A percentile compares a stretch with the other conserved stretches of the same genome.
Conservation (phyloP, 2,329 filamentous ascomycete species). For the Kalmusia sp. region DNA sequence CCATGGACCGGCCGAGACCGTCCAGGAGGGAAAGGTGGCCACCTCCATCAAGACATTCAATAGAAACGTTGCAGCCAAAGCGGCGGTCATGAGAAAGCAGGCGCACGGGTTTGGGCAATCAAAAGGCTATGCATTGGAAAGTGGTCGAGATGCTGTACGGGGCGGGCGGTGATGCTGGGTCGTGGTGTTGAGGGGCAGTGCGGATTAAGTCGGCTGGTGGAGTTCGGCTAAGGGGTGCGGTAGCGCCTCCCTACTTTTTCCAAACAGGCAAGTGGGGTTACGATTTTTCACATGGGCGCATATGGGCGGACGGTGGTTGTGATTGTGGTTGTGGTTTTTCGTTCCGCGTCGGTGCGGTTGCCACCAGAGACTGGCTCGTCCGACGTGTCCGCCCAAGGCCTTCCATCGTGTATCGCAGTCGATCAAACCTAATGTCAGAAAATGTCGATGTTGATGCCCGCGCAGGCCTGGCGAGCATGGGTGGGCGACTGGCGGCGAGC, state of each 20-base stretch:
- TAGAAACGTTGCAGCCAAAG: neutral
- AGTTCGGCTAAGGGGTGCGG: slow-evolving; percentile 25
- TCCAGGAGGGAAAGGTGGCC: slow-evolving; percentile 1
- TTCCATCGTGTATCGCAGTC: neutral
- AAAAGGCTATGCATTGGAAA: neutral
- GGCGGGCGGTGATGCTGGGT: slow-evolving; percentile 11
- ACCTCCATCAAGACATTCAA: neutral
- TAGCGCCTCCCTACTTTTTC: slow-evolving; percentile 18
- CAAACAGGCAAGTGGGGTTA: slow-evolving; percentile 38
- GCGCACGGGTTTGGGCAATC: neutral
- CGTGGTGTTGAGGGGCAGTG: slow-evolving; percentile 42
- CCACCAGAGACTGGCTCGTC: too few relatives aligned
- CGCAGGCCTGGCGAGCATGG: neutral
- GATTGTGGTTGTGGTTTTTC: neutral
- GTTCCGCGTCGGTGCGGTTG: neutral
- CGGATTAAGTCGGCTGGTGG: slow-evolving; percentile 22
- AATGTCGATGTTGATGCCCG: slow-evolving; percentile 1
- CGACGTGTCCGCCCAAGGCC: too few relatives aligned
- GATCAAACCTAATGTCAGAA: neutral
- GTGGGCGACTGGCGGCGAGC: neutral
- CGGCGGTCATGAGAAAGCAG: neutral
- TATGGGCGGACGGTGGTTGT: neutral
- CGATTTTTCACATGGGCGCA: slow-evolving; percentile 13
- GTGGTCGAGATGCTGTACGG: slow-evolving; percentile 7
- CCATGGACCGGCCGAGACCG: slow-evolving; percentile 14